phyloP scores from a whole-genome alignment of 1,139 yeast species.

The Taiozyma onychis region DNA sequence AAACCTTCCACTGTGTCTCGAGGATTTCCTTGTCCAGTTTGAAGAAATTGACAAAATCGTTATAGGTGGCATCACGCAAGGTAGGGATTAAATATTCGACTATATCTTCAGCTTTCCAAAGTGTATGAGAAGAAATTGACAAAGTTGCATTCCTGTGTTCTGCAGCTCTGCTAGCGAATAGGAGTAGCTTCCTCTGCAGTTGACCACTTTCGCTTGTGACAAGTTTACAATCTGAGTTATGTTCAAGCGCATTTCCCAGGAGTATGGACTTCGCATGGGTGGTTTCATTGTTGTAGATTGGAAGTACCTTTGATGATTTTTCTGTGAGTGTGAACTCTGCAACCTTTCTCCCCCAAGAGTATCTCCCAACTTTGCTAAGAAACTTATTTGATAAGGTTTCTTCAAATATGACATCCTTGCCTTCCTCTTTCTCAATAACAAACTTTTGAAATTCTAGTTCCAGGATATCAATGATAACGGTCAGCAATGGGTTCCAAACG shows the following conservation, averaged over 20 bases:
- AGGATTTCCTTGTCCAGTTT: constrained; percentile 11
- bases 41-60: constrained; percentile 1
- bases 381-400: constrained; percentile 7
- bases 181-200: constrained; percentile 11
- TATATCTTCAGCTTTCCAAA: constrained; percentile 1
- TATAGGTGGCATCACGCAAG: constrained; percentile 1
- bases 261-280: constrained; percentile 13
- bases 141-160: background rate
- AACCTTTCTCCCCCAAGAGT: constrained; percentile 23
- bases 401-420: constrained; percentile 1
- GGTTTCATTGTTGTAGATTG: constrained; percentile 15
- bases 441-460: constrained; percentile 12
- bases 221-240: background rate
- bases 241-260: background rate
- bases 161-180: constrained; percentile 8
- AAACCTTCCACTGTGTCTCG: constrained; percentile 7
- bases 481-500: constrained; percentile 18
- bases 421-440: background rate
- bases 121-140: background rate
- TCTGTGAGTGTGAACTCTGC: constrained; percentile 12
- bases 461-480: constrained; percentile 14
- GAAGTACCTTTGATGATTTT: background rate
- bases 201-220: constrained; percentile 11
- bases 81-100: background rate
- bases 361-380: constrained; percentile 22